Evolutionary conservation across 2,329 filamentous ascomycete genomes (phyloP), one percentile per base, ranked within the genome.

Genomic region (Fusarium heterosporum): DNA sequence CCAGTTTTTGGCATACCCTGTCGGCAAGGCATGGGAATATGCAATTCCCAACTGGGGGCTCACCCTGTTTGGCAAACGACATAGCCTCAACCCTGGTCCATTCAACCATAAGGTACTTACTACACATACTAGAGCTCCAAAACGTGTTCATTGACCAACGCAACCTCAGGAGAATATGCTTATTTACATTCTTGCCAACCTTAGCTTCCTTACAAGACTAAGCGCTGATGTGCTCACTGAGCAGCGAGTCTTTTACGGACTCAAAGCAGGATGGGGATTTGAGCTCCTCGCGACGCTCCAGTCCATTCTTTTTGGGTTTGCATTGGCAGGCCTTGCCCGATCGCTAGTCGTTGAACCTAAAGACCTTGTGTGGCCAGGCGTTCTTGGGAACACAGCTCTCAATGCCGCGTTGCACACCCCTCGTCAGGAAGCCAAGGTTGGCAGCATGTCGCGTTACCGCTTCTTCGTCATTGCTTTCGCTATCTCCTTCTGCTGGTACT

Each of bases 121-220:
- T 22, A 6, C 22, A 22, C 22, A 22, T 22, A 22, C 22, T 22
- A 22, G 22, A 22, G 6, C 22, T 22, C 6, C 22, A 22, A 22
- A 6, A 22, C 4, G 22, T 22, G 22, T 22, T 22, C 6, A 22
- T 22, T 4, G 22, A 22, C 22, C 6, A 22, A 22, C 6, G 4
- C 22, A 22, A 22, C 6, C 22, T 22, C 6, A 22, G 22, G 22
- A 87, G 73, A 84, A 87, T 68, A 83, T 84, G 72, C 76, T 87
- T 16, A 83, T 86, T 50, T 82, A 82, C 55, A 83, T 85, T 58
- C 81, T 85, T 77, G 84, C 87, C 46, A 88, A 89, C 72, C 80
- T 83, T 2, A 83, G 80, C 14, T 82, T 82, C 51, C 76, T 80
- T 17, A 78, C 75, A 4, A 70, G 76, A n/a, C 66, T 77, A 10